Evolutionary conservation across 2,329 filamentous ascomycete species (phyloP), one percentile per base, ranked within the genome.

Genomic region (Bipolaris bicolor): DNA sequence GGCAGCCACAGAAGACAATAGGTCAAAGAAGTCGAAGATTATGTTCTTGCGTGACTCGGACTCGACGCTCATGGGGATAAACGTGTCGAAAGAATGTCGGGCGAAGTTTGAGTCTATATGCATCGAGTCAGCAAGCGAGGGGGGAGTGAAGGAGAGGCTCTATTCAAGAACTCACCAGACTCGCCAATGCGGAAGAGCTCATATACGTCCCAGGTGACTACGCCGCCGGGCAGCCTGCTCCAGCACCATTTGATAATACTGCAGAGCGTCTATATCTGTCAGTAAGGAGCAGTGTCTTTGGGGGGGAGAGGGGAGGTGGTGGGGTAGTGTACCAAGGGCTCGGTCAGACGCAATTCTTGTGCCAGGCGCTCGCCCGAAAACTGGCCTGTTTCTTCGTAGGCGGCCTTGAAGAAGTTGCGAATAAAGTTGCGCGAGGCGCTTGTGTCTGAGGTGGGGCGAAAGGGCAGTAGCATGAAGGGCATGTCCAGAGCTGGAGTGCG

Each of bases 191-290:
- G 92, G 83, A 99, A 99, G 20, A 96, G 84, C 75, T 98, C 93
- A 73, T 99, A 99, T 40, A 92, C 92, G 71, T 97, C 92, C 95
- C 95, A 98, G 56, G 92, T 92, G 34, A 99, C 93, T 13, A 99
- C 88, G 70, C 95, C 95, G 57, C 92, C 92, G 40, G 90, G 87
- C 49, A 99, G 82, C 78, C 95, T 87, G 75, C 91, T 93, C 95
- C 95, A 99, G 77, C 94, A 98, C 95, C 95, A 99, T 81, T 98
- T 99, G 64, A 95, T 83, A 40, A 97, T 92, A 69, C 93, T 95
- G 63, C 92, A 93, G 52, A 99, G 85, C 55, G 96, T 92, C 92
- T 97, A 56, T 50, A 43, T 44, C 29, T 55, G 64, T 72, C 49
- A 70, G 72, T 60, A 29, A 57, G 22, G 13, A 20, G 11, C 5